phyloP scores from a whole-genome alignment of 805 yeast species.

The Metschnikowia proteae region DNA sequence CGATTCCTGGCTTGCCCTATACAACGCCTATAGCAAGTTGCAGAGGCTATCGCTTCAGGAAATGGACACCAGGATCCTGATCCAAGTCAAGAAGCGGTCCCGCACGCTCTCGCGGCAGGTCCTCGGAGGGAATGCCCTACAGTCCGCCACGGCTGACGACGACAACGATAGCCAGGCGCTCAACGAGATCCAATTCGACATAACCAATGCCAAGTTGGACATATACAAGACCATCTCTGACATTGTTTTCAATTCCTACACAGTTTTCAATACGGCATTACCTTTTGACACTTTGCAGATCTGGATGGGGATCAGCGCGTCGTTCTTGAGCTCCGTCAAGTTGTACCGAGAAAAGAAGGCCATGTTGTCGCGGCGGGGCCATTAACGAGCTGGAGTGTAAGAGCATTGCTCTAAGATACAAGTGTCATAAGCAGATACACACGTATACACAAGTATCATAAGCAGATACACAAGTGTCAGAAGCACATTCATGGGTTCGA shows the following conservation, averaged over 20 bases:
- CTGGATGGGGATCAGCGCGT: slow-evolving; percentile 45
- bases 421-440: no score
- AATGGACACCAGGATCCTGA: slow-evolving; percentile 51
- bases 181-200: slow-evolving; percentile 34
- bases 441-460: no score
- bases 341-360: slow-evolving; percentile 35
- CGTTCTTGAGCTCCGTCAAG: slow-evolving; percentile 35
- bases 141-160: slow-evolving; percentile 12
- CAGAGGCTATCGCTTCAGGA: slow-evolving; percentile 45
- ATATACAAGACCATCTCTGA: slow-evolving; percentile 38
- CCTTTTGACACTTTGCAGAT: slow-evolving; percentile 38
- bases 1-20: slow-evolving; percentile 56
- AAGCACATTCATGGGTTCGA: neutral
- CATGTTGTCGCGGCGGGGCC: slow-evolving; percentile 1
- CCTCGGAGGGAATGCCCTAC: slow-evolving; percentile 22
- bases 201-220: slow-evolving; percentile 37
- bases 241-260: slow-evolving; percentile 38
- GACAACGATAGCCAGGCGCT: slow-evolving; percentile 24
- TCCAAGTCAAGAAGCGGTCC: slow-evolving; percentile 58
- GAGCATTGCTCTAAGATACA: neutral
- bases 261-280: slow-evolving; percentile 35
- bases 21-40: slow-evolving; percentile 46
- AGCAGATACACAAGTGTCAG: no score
- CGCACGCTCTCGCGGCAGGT: slow-evolving; percentile 40
- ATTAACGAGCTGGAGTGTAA: neutral